These are phyloP conservation scores for Sporothrix variecibatus DNA, from an alignment of 2,329 filamentous ascomycete genomes.

Conservation along the genomic window DNA sequence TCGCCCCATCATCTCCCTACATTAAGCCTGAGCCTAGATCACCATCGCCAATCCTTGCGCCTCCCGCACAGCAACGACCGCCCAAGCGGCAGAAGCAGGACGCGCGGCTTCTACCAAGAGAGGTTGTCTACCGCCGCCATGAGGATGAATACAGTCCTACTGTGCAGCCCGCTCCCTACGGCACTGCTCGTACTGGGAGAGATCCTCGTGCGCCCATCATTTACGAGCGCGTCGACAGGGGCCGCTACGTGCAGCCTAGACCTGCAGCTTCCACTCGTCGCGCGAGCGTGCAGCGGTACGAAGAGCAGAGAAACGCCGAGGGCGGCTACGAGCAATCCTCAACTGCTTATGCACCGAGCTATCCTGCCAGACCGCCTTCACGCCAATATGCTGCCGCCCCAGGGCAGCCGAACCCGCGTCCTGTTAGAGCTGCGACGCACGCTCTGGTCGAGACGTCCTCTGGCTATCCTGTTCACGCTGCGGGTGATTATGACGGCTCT, in stretches of 20 bases:
- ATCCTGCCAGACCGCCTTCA: slow-evolving; percentile 27
- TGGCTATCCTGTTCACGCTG: slow-evolving; percentile 10
- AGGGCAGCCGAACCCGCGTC: not conserved
- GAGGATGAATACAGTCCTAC: slow-evolving; percentile 21
- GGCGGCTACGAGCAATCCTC: slow-evolving; percentile 38
- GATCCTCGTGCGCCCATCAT: slow-evolving; percentile 39
- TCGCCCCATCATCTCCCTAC: slow-evolving; percentile 52
- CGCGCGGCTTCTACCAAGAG: slow-evolving; percentile 37
- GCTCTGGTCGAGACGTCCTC: slow-evolving; percentile 39
- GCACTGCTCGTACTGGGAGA: slow-evolving; percentile 17
- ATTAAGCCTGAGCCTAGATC: slow-evolving; percentile 69
- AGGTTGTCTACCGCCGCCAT: slow-evolving; percentile 22
- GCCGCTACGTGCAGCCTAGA: slow-evolving; percentile 32
- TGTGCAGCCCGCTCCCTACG: slow-evolving; percentile 29
- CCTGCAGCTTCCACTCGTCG: not conserved
- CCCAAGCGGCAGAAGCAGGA: slow-evolving; percentile 58
- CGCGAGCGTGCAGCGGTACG: slow-evolving; percentile 28
- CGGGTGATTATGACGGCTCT: slow-evolving; percentile 37
- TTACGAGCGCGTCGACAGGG: slow-evolving; percentile 41
- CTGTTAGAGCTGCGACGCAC: slow-evolving; percentile 46
- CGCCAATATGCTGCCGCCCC: not conserved
- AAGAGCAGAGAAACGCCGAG: slow-evolving; percentile 30
- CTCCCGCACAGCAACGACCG: slow-evolving; percentile 52
- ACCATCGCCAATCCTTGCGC: slow-evolving; percentile 58
- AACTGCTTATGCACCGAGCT: slow-evolving; percentile 38